Percentiles rank a stretch among this genome's conserved stretches.
Conservation (phyloP, 768 basidiomycete genomes). For the Mycena polygramma region DNA sequence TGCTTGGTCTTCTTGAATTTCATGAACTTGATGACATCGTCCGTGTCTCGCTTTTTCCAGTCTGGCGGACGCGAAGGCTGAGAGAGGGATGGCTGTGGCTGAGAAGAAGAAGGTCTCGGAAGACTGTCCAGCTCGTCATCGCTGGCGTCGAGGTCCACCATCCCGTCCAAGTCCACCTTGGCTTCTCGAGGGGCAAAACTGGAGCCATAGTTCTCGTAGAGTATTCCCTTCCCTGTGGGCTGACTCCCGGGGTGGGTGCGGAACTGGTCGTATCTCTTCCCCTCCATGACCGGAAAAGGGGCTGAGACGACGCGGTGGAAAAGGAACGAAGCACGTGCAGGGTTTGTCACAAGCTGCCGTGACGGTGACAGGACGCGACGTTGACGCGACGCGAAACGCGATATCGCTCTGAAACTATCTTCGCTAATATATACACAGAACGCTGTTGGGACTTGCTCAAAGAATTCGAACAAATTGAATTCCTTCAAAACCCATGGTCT, state of each 20-base stretch:
- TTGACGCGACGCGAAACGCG: too few relatives aligned
- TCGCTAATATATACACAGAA: too few relatives aligned
- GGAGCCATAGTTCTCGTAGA: constrained; percentile 19
- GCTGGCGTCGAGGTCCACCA: constrained; percentile 5
- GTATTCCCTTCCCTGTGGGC: not conserved
- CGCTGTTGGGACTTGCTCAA: too few relatives aligned
- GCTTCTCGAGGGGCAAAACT: not conserved
- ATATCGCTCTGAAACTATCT: too few relatives aligned
- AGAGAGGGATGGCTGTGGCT: not conserved
- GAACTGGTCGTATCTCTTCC: not conserved
- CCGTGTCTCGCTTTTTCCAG: constrained; percentile 6
- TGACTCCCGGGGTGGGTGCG: constrained; percentile 12
- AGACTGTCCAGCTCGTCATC: constrained; percentile 27
- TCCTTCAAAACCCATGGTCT: too few relatives aligned
- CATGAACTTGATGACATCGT: constrained; percentile 17
- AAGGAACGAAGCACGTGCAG: too few relatives aligned
- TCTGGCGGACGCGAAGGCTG: not conserved
- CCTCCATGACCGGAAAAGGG: constrained; percentile 4
- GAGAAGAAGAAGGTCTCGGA: not conserved
- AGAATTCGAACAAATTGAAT: too few relatives aligned
- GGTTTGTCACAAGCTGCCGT: too few relatives aligned
- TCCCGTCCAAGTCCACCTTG: not conserved
- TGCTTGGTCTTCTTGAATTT: constrained; percentile 29
- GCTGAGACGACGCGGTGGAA: too few relatives aligned
- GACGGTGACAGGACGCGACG: too few relatives aligned